Percentiles rank a stretch among this genome's conserved stretches.
These are phyloP conservation scores for Erigeron philadelphicus DNA, from an alignment of 140 eudicot genomes.

Conservation along the genomic window DNA sequence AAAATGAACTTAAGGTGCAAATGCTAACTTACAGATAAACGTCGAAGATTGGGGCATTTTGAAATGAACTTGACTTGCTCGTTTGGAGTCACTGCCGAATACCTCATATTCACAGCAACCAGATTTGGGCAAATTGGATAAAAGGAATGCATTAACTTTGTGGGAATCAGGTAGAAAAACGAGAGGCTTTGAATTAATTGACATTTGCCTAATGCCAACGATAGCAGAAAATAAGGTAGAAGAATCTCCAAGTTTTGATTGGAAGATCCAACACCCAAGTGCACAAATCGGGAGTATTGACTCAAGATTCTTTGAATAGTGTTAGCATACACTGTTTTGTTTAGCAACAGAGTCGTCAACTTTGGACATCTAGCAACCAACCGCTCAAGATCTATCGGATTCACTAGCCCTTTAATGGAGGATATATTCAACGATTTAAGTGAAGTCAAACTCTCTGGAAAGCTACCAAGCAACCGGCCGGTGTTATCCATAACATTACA, in stretches of 20 bases:
- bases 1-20: neutral
- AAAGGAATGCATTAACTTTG: slow-evolving; percentile 48
- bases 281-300: slow-evolving; percentile 61
- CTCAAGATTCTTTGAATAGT: slow-evolving; percentile 47
- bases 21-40: slow-evolving; percentile 45
- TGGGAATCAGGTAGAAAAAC: slow-evolving; percentile 55
- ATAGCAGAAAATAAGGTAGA: slow-evolving; percentile 34
- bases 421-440: slow-evolving; percentile 66
- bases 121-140: slow-evolving; percentile 58
- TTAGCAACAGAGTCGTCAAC: slow-evolving; percentile 46
- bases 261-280: slow-evolving; percentile 64
- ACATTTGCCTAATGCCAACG: slow-evolving; percentile 36
- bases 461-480: slow-evolving; percentile 69
- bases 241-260: slow-evolving; percentile 38
- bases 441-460: slow-evolving; percentile 71
- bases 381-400: slow-evolving; percentile 51
- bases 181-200: slow-evolving; percentile 57
- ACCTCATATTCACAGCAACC: slow-evolving; percentile 62
- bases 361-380: slow-evolving; percentile 59
- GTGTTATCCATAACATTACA: slow-evolving; percentile 61
- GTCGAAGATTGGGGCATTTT: slow-evolving; percentile 56
- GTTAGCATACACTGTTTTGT: slow-evolving; percentile 48
- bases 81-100: slow-evolving; percentile 34
- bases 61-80: slow-evolving; percentile 51
- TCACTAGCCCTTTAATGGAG: slow-evolving; percentile 59